These are phyloP conservation scores for Psidium friedrichsthalianum DNA, from an alignment of 345 rosid species.

Conservation along the genomic window DNA sequence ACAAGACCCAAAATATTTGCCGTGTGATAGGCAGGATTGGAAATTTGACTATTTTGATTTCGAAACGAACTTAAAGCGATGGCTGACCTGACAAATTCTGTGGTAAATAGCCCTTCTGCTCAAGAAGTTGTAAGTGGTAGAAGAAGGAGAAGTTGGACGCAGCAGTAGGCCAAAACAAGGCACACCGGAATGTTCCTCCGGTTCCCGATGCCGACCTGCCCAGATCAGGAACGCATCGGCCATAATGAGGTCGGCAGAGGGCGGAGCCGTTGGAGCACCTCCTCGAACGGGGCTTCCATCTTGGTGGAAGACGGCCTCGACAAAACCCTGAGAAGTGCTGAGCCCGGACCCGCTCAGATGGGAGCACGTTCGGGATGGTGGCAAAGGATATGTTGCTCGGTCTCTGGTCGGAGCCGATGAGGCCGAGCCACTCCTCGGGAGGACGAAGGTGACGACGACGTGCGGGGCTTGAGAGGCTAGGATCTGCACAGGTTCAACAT, in stretches of 20 bases:
- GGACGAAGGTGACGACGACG: slow-evolving; percentile 11
- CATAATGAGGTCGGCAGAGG: slow-evolving; percentile 11
- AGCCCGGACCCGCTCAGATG: slow-evolving; percentile 17
- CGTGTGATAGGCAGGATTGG: neutral
- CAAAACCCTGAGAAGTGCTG: slow-evolving; percentile 2
- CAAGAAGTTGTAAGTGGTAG: slow-evolving; percentile 11
- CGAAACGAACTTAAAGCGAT: neutral
- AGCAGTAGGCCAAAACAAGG: slow-evolving; percentile 27
- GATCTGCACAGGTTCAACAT: slow-evolving; percentile 25
- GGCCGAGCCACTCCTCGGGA: slow-evolving; percentile 20
- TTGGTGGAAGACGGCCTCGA: slow-evolving; percentile 10
- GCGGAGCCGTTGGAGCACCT: slow-evolving; percentile 11
- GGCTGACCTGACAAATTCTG: slow-evolving; percentile 16
- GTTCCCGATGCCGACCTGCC: slow-evolving; percentile 17
- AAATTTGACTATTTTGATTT: neutral
- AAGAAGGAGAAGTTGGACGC: slow-evolving; percentile 21
- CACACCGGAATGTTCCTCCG: slow-evolving; percentile 43
- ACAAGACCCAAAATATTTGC: no score
- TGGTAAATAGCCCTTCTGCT: slow-evolving; percentile 10
- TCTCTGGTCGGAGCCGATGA: slow-evolving; percentile 2
- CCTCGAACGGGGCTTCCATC: slow-evolving; percentile 14
- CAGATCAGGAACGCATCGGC: slow-evolving; percentile 23
- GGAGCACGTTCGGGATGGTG: slow-evolving; percentile 14
- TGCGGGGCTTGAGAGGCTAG: slow-evolving; percentile 6
- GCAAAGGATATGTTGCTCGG: slow-evolving; percentile 6